Evolutionary conservation across 768 basidiomycete species (phyloP), one percentile per base, ranked within the genome.

Genomic region (Lactifluus subvellereus): DNA sequence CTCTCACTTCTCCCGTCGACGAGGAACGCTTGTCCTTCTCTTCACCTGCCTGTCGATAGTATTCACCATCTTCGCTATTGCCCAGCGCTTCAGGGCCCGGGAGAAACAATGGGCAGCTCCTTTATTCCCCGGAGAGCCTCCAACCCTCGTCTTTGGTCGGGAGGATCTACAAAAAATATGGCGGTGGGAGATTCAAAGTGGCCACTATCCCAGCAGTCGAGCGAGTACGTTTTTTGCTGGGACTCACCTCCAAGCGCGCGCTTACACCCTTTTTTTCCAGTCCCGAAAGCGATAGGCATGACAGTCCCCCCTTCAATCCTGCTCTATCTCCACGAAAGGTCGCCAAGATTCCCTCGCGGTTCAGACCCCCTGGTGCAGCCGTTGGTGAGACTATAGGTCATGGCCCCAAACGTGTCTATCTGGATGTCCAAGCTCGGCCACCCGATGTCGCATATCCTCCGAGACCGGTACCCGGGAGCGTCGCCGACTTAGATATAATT

Each of bases 131-230:
- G 79, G 79, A 45, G 84, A 87, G 51, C 78, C 84, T 16, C 77
- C 88, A 30, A 91, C 91, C 9, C 80, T 94, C 33, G 83, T 94
- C 40, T 93, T 83, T 70, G 78, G 79, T 60, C 79, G 86, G 53
- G 84, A 89, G 61, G 94, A 98, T 70, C 72, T 97, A 47, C 90
- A 89, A 70, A 81, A 87, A 60, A 91, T 99, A 74, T 98, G 95
- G 95, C 79, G 86, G 64, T 98, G 94, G 94, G 96, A 99, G 75
- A 82, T 98, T 60, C 78, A 84, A 37, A 91, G 91, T 66, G 97
- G 97, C 1, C 94, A 97, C 75, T 94, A 94, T 78, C 96, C 96
- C 9, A 94, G 91, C 74, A 80, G 83, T 58, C 80, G 83, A 60
- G 79, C 80, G 69, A 82, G 94, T 93, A 74, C 71, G 90, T 80